phyloP scores from a whole-genome alignment of 139 green algal species.

The Gonium pectorale region DNA sequence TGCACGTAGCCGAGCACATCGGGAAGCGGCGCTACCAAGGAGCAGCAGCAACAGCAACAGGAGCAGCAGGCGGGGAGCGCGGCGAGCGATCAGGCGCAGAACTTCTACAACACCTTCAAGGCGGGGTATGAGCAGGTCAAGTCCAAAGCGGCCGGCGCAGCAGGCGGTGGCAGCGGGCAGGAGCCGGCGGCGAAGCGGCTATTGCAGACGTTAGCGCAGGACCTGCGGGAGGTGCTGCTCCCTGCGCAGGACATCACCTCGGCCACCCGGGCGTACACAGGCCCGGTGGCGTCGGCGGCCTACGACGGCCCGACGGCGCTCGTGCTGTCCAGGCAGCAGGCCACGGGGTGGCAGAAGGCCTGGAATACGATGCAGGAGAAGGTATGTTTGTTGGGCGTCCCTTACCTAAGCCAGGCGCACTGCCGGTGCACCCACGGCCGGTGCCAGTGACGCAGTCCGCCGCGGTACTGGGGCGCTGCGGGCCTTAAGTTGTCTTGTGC shows the following conservation, averaged over 20 bases:
- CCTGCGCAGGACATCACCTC: conserved; percentile 46
- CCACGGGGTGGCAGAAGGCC: conserved; percentile 52
- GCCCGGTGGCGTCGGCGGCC: background rate
- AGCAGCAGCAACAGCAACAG: conserved; percentile 39
- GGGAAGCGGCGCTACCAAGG: conserved; percentile 6
- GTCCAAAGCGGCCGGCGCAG: conserved; percentile 18
- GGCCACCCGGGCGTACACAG: conserved; percentile 46
- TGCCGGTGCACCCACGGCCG: too few species aligned
- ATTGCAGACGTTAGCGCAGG: conserved; percentile 24
- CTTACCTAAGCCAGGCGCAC: too few species aligned
- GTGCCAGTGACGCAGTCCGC: too few species aligned
- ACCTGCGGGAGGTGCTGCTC: conserved; percentile 40
- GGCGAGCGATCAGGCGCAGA: conserved; percentile 38
- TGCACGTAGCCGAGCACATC: conserved; percentile 13
- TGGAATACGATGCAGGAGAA: conserved; percentile 54
- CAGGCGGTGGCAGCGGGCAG: conserved; percentile 1
- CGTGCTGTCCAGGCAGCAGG: conserved; percentile 53
- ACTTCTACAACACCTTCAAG: conserved; percentile 54
- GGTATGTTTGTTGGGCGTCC: too few species aligned
- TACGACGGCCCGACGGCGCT: conserved; percentile 50
- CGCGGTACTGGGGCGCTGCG: too few species aligned
- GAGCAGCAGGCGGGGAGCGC: conserved; percentile 24
- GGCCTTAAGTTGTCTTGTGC: too few species aligned
- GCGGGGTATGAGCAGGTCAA: conserved; percentile 43
- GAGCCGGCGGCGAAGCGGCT: conserved; percentile 25